These are phyloP conservation scores for Ogataea degrootiae DNA, from an alignment of 805 yeast genomes.

Conservation along the genomic window DNA sequence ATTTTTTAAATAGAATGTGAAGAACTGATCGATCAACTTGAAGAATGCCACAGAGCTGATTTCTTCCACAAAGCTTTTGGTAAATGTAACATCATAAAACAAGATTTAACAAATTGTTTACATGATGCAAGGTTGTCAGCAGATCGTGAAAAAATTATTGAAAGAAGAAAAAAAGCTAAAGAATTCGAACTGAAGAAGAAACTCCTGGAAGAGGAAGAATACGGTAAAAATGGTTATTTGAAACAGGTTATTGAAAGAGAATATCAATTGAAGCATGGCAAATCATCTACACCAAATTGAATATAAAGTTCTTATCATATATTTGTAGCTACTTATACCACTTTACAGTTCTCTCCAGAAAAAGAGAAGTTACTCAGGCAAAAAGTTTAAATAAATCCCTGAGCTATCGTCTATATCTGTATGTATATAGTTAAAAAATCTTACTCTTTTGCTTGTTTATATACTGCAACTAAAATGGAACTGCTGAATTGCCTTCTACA, in stretches of 20 bases:
- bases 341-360: no score
- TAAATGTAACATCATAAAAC: slow-evolving; percentile 77
- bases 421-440: no score
- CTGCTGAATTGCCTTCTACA: no score
- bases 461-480: no score
- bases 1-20: slow-evolving; percentile 50
- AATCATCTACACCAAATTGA: background rate
- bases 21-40: slow-evolving; percentile 79
- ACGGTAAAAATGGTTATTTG: slow-evolving; percentile 69
- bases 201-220: slow-evolving; percentile 67
- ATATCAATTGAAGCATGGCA: slow-evolving; percentile 24
- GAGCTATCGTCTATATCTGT: no score
- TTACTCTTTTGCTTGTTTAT: no score
- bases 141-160: slow-evolving; percentile 50
- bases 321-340: no score
- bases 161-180: slow-evolving; percentile 53
- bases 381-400: no score
- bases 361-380: no score
- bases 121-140: slow-evolving; percentile 68
- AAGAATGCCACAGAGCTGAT: slow-evolving; percentile 76
- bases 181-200: slow-evolving; percentile 53
- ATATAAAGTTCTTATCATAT: background rate
- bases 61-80: slow-evolving; percentile 72
- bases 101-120: slow-evolving; percentile 72
- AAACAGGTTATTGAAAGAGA: slow-evolving; percentile 59